Conservation (phyloP, 73 alveolate species). For the Diophrys appendiculata region DNA sequence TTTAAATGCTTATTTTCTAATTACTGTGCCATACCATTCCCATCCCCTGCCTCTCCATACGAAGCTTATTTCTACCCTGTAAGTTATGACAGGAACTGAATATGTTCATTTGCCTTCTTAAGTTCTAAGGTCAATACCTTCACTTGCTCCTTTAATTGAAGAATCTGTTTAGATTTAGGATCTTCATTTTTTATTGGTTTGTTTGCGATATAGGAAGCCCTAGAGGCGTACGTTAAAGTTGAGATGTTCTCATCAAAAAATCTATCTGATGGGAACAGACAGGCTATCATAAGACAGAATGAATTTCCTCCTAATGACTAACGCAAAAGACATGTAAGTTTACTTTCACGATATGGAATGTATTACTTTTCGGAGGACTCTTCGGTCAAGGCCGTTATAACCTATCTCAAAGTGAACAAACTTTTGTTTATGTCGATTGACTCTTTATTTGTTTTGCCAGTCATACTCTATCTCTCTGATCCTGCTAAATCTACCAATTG, state of each 20-base stretch:
- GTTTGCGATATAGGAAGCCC: constrained; percentile 88
- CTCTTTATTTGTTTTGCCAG: constrained; percentile 86
- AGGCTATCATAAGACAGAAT: constrained; percentile 85
- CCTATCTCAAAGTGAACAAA: constrained; percentile 88
- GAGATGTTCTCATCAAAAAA: constrained; percentile 84
- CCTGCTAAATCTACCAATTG: constrained; percentile 98
- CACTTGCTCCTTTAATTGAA: constrained; percentile 38
- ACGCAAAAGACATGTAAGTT: constrained; percentile 84
- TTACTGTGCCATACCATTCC: no score
- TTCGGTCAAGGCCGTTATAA: constrained; percentile 14
- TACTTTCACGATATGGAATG: constrained; percentile 92
- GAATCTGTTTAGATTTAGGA: constrained; percentile 62
- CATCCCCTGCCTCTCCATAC: no score
- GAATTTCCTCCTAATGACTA: constrained; percentile 92
- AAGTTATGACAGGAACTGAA: no score
- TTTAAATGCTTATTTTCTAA: no score
- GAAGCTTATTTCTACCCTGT: no score
- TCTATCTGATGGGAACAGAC: constrained; percentile 80
- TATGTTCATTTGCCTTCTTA: constrained; percentile 57
- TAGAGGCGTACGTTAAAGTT: constrained; percentile 87
- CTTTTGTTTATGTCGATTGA: constrained; percentile 95
- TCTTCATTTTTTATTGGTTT: constrained; percentile 87
- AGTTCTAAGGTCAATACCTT: constrained; percentile 43
- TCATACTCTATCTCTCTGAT: constrained; percentile 87
- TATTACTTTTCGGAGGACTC: no score